Conservation (phyloP, 345 rosid genomes). For the Aquilaria malaccensis region DNA sequence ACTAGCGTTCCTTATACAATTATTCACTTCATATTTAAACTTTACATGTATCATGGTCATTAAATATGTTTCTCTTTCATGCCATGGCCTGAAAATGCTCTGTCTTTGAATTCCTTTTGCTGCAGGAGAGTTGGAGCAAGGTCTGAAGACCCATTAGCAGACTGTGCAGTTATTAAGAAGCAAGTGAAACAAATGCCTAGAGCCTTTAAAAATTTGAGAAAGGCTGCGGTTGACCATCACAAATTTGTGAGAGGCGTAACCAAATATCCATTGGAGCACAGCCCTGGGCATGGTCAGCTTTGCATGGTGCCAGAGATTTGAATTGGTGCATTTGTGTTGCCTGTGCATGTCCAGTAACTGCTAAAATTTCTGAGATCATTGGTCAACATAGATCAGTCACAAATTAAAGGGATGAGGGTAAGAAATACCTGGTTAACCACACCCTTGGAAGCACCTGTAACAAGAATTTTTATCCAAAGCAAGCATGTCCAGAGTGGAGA, state of each 20-base stretch:
- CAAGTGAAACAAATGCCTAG: slow-evolving; percentile 29
- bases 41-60: neutral
- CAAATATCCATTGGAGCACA: slow-evolving; percentile 65
- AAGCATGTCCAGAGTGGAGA: no score
- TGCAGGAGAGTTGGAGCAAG: slow-evolving; percentile 76
- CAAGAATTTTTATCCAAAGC: no score
- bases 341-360: no score
- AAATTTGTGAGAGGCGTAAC: slow-evolving; percentile 43
- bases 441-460: no score
- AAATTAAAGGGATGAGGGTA: no score
- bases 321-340: neutral
- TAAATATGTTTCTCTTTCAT: neutral
- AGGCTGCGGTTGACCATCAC: slow-evolving; percentile 47
- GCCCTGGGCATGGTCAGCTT: slow-evolving; percentile 65
- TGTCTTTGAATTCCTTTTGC: neutral
- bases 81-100: slow-evolving; percentile 1
- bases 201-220: slow-evolving; percentile 28
- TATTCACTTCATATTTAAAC: no score
- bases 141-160: slow-evolving; percentile 40
- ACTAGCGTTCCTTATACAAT: no score
- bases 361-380: no score
- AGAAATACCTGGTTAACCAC: no score
- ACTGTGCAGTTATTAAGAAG: slow-evolving; percentile 48
- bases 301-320: slow-evolving; percentile 39
- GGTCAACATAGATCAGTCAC: no score